phyloP scores from a whole-genome alignment of 352 stramenopile species.

The Phytopythium oedochilum region DNA sequence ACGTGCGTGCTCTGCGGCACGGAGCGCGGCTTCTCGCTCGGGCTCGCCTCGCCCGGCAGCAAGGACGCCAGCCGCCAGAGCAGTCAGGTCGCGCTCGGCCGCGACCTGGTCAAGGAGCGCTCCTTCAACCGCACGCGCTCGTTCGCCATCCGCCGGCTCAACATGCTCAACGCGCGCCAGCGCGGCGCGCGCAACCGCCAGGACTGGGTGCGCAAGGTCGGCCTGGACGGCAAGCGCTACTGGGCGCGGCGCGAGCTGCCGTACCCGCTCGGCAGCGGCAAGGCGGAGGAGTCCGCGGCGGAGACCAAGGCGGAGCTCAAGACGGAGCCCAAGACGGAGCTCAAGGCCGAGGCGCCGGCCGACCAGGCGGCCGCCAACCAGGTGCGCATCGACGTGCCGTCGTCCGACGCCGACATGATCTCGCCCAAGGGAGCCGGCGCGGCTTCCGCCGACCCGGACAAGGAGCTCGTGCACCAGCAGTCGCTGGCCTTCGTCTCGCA shows the following conservation, averaged over 20 bases:
- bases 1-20: constrained; percentile 78
- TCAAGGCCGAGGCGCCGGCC: constrained; percentile 8
- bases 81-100: constrained; percentile 26
- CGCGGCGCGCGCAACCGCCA: constrained; percentile 74
- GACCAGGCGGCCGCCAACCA: neutral
- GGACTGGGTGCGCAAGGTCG: constrained; percentile 83
- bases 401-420: constrained; percentile 36
- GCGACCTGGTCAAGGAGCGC: constrained; percentile 37
- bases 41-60: constrained; percentile 40
- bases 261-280: constrained; percentile 36
- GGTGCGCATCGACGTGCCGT: constrained; percentile 38
- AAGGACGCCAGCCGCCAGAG: constrained; percentile 11
- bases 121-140: constrained; percentile 85
- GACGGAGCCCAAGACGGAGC: constrained; percentile 7
- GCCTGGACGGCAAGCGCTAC: constrained; percentile 76
- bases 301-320: constrained; percentile 15
- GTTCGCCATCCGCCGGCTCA: constrained; percentile 83
- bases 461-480: constrained; percentile 75
- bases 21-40: constrained; percentile 75
- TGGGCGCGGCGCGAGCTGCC: constrained; percentile 73
- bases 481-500: constrained; percentile 86
- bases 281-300: constrained; percentile 12
- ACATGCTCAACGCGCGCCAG: constrained; percentile 83
- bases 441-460: constrained; percentile 15
- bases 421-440: constrained; percentile 13